Conservation (phyloP, 306 rosid genomes). For the Pyrus communis region DNA sequence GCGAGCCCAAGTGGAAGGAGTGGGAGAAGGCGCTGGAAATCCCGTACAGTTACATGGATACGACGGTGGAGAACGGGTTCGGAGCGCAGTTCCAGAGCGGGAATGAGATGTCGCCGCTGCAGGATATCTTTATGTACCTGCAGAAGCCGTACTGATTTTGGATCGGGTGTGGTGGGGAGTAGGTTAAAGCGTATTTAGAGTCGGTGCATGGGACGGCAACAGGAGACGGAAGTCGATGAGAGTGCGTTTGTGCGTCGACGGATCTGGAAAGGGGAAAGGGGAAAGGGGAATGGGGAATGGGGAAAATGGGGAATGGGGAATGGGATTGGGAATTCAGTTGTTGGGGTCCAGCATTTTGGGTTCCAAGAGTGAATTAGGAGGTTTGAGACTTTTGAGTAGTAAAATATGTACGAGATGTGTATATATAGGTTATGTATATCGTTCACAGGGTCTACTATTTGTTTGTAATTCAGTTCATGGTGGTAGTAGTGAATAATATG, state of each 20-base stretch:
- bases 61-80: slow-evolving; percentile 36
- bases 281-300: background rate
- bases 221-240: slow-evolving; percentile 81
- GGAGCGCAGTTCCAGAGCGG: slow-evolving; percentile 39
- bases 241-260: slow-evolving; percentile 25
- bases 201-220: slow-evolving; percentile 41
- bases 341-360: slow-evolving; percentile 9
- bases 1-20: slow-evolving; percentile 80
- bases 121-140: slow-evolving; percentile 75
- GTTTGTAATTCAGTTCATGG: background rate
- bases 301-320: no score
- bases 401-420: slow-evolving; percentile 19
- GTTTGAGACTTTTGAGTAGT: background rate
- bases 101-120: slow-evolving; percentile 75
- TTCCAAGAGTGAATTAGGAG: background rate
- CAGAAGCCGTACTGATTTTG: slow-evolving; percentile 40
- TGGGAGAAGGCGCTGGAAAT: slow-evolving; percentile 63
- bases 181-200: background rate
- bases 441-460: background rate
- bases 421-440: slow-evolving; percentile 15
- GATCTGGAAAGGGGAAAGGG: no score
- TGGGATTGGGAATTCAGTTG: slow-evolving; percentile 1
- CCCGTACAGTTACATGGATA: slow-evolving; percentile 49
- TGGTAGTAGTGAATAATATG: background rate
- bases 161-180: background rate